Conservation (phyloP, 768 basidiomycete genomes). For the Tricholomella constricta region DNA sequence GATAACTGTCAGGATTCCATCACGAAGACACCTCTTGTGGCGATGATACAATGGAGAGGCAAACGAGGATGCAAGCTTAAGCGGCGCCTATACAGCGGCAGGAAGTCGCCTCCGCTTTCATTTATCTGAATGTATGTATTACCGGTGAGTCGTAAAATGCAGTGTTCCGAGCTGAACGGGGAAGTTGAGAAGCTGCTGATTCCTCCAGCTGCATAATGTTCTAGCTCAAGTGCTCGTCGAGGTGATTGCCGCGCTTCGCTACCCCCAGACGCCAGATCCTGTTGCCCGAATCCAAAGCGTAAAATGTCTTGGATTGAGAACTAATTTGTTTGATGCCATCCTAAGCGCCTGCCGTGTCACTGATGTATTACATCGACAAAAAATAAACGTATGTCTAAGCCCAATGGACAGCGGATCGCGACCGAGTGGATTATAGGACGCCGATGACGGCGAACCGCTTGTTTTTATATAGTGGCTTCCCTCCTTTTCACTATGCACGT, state of each 20-base stretch:
- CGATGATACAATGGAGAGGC: background rate
- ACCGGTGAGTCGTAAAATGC: no score
- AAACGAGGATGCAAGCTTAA: background rate
- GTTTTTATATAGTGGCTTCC: background rate
- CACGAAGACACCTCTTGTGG: background rate
- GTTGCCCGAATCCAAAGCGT: background rate
- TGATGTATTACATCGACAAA: slow-evolving; percentile 6
- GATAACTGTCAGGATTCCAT: background rate
- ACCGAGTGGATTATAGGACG: slow-evolving; percentile 4
- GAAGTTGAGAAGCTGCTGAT: background rate
- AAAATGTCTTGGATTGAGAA: background rate
- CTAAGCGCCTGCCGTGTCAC: slow-evolving; percentile 3
- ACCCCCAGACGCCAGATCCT: no score
- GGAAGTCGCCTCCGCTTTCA: background rate
- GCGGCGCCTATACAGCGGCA: background rate
- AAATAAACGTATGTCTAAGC: background rate
- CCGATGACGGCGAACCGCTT: background rate
- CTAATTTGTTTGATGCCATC: slow-evolving; percentile 10
- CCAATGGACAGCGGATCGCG: background rate
- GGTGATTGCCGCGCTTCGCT: background rate
- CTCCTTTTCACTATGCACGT: background rate
- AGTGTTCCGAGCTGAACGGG: background rate
- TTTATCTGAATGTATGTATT: background rate
- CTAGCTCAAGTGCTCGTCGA: background rate
- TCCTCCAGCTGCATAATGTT: background rate